Evolutionary conservation across 352 stramenopile genomes (phyloP).

Genomic region (Phytopythium boreale): DNA sequence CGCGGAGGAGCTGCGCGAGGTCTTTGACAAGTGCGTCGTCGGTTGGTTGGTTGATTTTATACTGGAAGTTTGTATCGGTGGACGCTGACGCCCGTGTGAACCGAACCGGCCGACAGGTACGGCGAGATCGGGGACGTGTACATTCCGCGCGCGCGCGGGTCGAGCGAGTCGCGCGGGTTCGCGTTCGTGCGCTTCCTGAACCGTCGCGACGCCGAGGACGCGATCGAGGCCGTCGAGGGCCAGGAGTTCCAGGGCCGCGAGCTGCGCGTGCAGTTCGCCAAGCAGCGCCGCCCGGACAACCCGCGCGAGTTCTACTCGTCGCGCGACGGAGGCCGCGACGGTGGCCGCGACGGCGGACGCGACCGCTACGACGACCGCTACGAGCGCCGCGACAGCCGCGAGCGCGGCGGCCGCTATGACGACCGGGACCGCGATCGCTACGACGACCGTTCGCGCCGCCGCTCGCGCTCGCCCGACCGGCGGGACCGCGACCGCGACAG

Average conservation of each 20-base stretch:
- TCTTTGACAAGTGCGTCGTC: constrained; percentile 62
- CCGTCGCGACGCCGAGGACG: constrained; percentile 87
- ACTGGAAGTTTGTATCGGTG: not conserved
- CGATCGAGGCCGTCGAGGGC: constrained; percentile 73
- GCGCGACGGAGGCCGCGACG: constrained; percentile 17
- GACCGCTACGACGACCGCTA: constrained; percentile 29
- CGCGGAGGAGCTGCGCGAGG: constrained; percentile 52
- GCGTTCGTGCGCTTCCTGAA: constrained; percentile 89
- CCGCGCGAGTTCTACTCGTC: constrained; percentile 70
- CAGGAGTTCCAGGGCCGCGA: constrained; percentile 71
- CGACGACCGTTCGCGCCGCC: constrained; percentile 24
- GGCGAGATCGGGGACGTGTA: constrained; percentile 83
- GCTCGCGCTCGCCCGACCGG: constrained; percentile 40
- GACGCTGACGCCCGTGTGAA: not conserved
- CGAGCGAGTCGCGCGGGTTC: constrained; percentile 78
- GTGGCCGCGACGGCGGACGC: constrained; percentile 19
- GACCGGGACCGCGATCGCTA: constrained; percentile 22
- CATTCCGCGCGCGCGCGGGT: constrained; percentile 69
- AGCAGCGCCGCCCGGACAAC: constrained; percentile 76
- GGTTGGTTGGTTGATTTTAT: constrained; percentile 15
- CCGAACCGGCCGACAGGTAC: constrained; percentile 17
- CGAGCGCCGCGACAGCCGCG: constrained; percentile 29
- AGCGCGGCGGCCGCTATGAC: constrained; percentile 24
- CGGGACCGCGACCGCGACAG: constrained; percentile 23
- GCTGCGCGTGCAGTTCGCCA: constrained; percentile 74